Conservation (phyloP, 1,284 basidiomycete genomes). For the Moniliella sp. region DNA sequence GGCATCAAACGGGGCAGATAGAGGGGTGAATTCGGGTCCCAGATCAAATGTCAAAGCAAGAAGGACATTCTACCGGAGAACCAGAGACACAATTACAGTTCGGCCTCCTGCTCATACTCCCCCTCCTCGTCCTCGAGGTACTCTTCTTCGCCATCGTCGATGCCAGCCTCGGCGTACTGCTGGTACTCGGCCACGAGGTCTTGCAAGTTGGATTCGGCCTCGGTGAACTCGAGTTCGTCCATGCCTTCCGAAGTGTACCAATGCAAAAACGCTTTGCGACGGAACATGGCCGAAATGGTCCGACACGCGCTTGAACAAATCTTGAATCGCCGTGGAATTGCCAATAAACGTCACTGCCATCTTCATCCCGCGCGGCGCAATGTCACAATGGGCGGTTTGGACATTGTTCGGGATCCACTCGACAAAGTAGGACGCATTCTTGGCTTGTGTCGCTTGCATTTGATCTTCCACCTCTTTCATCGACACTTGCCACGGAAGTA, state of each 20-base stretch:
- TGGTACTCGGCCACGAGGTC: slow-evolving; percentile 37
- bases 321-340: slow-evolving; percentile 46
- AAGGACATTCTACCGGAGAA: no score
- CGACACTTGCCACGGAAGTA: slow-evolving; percentile 61
- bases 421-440: slow-evolving; percentile 27
- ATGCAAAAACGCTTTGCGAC: slow-evolving; percentile 35
- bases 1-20: no score
- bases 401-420: slow-evolving; percentile 35
- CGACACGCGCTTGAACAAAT: slow-evolving; percentile 31
- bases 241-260: slow-evolving; percentile 35
- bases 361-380: slow-evolving; percentile 27
- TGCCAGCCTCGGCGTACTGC: slow-evolving; percentile 11
- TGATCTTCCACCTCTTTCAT: slow-evolving; percentile 37
- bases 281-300: slow-evolving; percentile 33
- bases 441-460: slow-evolving; percentile 30
- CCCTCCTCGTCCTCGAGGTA: slow-evolving; percentile 1
- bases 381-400: slow-evolving; percentile 30
- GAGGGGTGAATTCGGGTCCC: no score
- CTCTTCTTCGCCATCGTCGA: slow-evolving; percentile 7
- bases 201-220: slow-evolving; percentile 33
- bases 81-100: no score
- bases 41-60: no score
- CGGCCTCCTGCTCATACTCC: slow-evolving; percentile 1
- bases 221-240: slow-evolving; percentile 36
- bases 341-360: slow-evolving; percentile 34